Percentiles rank a stretch among this genome's conserved stretches.
Conservation (phyloP, 345 rosid species). For the Citrus cavaleriei region DNA sequence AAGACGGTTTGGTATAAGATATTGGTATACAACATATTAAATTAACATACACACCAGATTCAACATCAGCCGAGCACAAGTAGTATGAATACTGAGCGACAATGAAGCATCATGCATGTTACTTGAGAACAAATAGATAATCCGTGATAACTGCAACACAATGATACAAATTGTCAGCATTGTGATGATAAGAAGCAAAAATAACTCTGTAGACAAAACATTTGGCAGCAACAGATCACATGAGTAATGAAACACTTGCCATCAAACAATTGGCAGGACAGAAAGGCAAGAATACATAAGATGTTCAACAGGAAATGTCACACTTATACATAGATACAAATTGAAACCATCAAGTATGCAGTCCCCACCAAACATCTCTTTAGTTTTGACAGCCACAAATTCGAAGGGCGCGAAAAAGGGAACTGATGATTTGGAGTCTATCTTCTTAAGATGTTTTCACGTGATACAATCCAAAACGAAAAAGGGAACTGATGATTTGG, state of each 20-base stretch:
- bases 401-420: not conserved
- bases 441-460: not conserved
- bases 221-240: not conserved
- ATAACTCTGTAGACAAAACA: not conserved
- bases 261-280: not conserved
- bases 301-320: not conserved
- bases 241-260: not conserved
- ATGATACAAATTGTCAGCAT: conserved; percentile 14
- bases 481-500: not conserved
- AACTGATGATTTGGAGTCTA: not conserved
- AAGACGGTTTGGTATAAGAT: conserved; percentile 7
- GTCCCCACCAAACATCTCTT: not conserved
- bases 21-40: conserved; percentile 6
- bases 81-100: conserved; percentile 92
- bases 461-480: not conserved
- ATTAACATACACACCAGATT: conserved; percentile 63
- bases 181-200: not conserved
- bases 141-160: conserved; percentile 79
- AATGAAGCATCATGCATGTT: conserved; percentile 98
- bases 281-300: not conserved
- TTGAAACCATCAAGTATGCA: not conserved
- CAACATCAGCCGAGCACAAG: conserved; percentile 97
- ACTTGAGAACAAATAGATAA: conserved; percentile 91
- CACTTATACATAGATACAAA: not conserved
- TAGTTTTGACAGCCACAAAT: not conserved